phyloP scores from a whole-genome alignment of 768 basidiomycete genomes.

The Cyclocybe aegerita region DNA sequence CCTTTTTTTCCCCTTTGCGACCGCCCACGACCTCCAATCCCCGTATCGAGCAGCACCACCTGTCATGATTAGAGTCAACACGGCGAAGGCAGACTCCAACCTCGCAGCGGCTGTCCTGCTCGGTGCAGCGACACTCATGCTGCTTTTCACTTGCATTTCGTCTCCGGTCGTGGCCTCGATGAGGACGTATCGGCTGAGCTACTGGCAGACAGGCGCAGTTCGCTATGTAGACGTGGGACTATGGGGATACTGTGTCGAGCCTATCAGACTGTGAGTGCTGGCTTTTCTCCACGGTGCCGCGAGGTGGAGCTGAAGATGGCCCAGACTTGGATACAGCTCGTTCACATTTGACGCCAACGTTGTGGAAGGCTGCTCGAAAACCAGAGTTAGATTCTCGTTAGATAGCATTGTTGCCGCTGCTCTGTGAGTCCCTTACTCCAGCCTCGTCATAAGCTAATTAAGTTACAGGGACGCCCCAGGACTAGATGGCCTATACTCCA shows the following conservation, averaged over 20 bases:
- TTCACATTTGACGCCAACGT: slow-evolving; percentile 6
- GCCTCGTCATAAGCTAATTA: background rate
- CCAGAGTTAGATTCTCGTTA: slow-evolving; percentile 13
- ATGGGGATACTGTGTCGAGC: slow-evolving; percentile 19
- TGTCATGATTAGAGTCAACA: too few species aligned
- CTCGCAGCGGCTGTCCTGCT: slow-evolving; percentile 6
- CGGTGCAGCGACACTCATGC: slow-evolving; percentile 13
- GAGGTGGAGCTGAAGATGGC: too few species aligned
- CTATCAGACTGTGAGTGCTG: slow-evolving; percentile 8
- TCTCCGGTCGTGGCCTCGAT: slow-evolving; percentile 11
- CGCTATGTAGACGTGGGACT: slow-evolving; percentile 18
- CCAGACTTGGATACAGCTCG: background rate
- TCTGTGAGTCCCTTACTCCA: slow-evolving; percentile 8
- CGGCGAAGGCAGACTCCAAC: background rate
- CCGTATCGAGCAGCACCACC: too few species aligned
- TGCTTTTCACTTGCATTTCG: slow-evolving; percentile 18
- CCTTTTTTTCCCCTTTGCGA: too few species aligned
- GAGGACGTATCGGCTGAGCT: slow-evolving; percentile 14
- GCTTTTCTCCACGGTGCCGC: background rate
- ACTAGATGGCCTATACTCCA: slow-evolving; percentile 1
- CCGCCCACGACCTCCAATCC: too few species aligned
- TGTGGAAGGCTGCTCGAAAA: slow-evolving; percentile 13
- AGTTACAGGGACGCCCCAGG: background rate
- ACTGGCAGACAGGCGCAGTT: slow-evolving; percentile 1
- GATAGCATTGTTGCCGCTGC: slow-evolving; percentile 10